Conservation (phyloP, 2,329 filamentous ascomycete genomes). For the Aureobasidium mangrovei region DNA sequence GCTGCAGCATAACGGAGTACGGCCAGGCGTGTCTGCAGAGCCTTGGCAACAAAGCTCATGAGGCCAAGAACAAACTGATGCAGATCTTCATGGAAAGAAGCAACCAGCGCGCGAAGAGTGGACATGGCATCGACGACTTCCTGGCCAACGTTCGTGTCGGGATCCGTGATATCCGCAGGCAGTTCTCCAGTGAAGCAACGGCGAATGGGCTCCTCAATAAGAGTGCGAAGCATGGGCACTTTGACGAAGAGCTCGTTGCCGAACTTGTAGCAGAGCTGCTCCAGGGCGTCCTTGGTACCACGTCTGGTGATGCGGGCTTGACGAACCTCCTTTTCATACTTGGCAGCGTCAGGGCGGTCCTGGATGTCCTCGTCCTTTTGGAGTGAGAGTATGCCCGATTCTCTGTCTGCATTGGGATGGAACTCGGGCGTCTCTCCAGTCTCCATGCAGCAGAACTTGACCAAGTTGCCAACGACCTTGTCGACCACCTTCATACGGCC, state of each 20-base stretch:
- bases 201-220: constrained; percentile 74
- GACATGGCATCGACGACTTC: constrained; percentile 92
- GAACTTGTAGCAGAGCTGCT: constrained; percentile 75
- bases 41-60: constrained; percentile 77
- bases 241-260: constrained; percentile 68
- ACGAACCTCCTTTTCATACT: constrained; percentile 81
- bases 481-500: constrained; percentile 80
- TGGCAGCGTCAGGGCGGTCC: constrained; percentile 82
- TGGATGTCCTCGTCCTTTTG: constrained; percentile 95
- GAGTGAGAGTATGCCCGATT: constrained; percentile 77
- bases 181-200: constrained; percentile 61
- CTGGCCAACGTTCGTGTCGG: constrained; percentile 71
- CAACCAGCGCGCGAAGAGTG: constrained; percentile 81
- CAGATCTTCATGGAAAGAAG: constrained; percentile 69
- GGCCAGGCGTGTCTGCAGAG: constrained; percentile 77
- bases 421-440: constrained; percentile 97
- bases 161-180: constrained; percentile 63
- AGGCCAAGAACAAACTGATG: constrained; percentile 74
- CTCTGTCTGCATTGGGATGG: constrained; percentile 68
- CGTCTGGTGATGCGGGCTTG: constrained; percentile 83
- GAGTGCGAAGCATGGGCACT: constrained; percentile 68
- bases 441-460: constrained; percentile 96
- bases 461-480: constrained; percentile 89
- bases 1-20: constrained; percentile 94
- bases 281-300: constrained; percentile 87